Conservation (phyloP, 108 stramenopile genomes). For the Skeletonema potamos region DNA sequence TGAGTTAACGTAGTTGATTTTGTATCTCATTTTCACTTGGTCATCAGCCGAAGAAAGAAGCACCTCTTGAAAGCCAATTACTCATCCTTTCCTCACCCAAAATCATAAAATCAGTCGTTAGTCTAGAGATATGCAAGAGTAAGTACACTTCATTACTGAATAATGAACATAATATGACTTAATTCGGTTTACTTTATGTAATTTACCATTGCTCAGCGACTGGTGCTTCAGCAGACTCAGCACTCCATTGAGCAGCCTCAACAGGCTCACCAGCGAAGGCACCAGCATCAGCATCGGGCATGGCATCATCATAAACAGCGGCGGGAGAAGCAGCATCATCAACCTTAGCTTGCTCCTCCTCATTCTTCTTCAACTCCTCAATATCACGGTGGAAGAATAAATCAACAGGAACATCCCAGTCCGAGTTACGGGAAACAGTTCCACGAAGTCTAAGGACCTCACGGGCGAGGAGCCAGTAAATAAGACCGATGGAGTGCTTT, state of each 20-base stretch:
- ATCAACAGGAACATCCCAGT: conserved; percentile 99
- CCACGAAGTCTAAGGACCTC: conserved; percentile 98
- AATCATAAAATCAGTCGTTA: too few species aligned
- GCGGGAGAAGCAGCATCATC: conserved; percentile 77
- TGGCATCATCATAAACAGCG: conserved; percentile 60
- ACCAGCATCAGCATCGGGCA: conserved; percentile 24
- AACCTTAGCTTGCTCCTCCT: conserved; percentile 92
- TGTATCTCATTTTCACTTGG: too few species aligned
- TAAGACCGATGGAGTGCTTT: conserved; percentile 97
- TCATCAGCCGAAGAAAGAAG: too few species aligned
- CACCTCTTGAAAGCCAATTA: too few species aligned
- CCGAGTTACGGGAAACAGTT: conserved; percentile 82
- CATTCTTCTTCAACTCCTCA: conserved; percentile 98
- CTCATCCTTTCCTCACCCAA: too few species aligned
- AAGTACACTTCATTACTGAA: too few species aligned
- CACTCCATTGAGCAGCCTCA: neutral
- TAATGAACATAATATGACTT: too few species aligned
- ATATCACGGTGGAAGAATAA: conserved; percentile 99
- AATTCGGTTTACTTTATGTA: neutral
- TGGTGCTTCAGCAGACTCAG: neutral
- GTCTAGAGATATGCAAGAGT: too few species aligned
- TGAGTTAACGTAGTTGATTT: neutral
- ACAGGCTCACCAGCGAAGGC: neutral
- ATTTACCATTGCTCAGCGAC: conserved; percentile 4
- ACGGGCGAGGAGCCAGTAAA: conserved; percentile 99